Percentiles rank a stretch among this genome's conserved stretches.
phyloP scores from a whole-genome alignment of 2,329 filamentous ascomycete species.

The Aspergillus fumigatiaffinis region DNA sequence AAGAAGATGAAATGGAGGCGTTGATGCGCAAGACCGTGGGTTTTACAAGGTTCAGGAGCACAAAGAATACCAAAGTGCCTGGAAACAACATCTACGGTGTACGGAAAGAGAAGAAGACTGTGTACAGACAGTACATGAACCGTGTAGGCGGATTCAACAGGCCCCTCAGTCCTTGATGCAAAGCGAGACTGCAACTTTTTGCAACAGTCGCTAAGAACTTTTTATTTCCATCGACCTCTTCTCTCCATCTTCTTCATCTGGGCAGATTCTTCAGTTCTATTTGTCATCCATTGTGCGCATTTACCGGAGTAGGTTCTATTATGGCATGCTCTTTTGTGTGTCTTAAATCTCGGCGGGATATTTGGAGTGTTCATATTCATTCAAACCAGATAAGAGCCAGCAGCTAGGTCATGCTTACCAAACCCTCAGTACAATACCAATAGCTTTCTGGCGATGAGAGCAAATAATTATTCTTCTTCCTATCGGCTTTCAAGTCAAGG shows the following conservation, averaged over 20 bases:
- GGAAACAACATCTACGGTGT: conserved; percentile 83
- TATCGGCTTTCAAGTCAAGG: conserved; percentile 1
- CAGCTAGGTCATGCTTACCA: background rate
- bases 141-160: conserved; percentile 49
- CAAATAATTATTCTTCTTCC: background rate
- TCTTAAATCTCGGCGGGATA: background rate
- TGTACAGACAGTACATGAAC: conserved; percentile 94
- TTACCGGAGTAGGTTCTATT: background rate
- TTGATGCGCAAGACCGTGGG: conserved; percentile 86
- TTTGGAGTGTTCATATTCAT: background rate
- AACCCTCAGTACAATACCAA: background rate
- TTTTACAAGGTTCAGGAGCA: conserved; percentile 78
- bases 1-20: conserved; percentile 63
- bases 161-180: conserved; percentile 45
- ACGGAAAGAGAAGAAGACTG: conserved; percentile 86
- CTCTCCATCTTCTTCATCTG: background rate
- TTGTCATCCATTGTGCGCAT: background rate
- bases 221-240: background rate
- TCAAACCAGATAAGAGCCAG: background rate
- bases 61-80: conserved; percentile 81
- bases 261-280: background rate
- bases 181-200: conserved; percentile 8
- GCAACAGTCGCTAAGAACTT: background rate
- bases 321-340: background rate
- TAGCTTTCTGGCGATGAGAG: background rate